Evolutionary conservation across 2,329 filamentous ascomycete species (phyloP).

Genomic region (Ploettnerulaceae sp.): DNA sequence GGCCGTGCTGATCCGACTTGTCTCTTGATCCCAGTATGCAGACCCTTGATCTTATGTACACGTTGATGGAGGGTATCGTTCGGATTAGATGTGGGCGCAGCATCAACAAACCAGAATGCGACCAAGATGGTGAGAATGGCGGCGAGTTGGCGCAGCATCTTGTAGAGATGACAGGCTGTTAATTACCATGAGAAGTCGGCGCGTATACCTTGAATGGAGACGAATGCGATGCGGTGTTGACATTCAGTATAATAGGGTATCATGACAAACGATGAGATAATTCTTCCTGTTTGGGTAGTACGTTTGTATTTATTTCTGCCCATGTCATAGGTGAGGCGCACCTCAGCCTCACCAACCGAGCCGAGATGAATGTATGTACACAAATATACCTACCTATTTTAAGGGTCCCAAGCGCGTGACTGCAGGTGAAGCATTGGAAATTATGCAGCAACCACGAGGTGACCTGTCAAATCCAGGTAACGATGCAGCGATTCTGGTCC

Average conservation of each 20-base stretch:
- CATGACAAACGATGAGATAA: neutral
- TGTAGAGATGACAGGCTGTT: neutral
- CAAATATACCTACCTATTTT: neutral
- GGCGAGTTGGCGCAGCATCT: conserved; percentile 5
- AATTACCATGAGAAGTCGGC: neutral
- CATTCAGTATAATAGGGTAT: neutral
- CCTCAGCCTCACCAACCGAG: conserved; percentile 8
- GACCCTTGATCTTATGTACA: conserved; percentile 14
- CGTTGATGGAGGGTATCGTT: neutral
- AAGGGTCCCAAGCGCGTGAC: neutral
- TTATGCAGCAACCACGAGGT: conserved; percentile 5
- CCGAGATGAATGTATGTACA: too few relatives aligned
- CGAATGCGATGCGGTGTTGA: neutral
- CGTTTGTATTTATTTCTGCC: conserved; percentile 1
- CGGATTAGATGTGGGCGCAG: neutral
- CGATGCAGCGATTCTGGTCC: neutral
- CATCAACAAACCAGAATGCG: neutral
- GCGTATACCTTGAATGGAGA: neutral
- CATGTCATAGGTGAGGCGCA: neutral
- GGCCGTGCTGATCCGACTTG: conserved; percentile 20
- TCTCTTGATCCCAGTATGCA: conserved; percentile 19
- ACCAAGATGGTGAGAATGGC: neutral
- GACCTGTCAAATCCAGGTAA: neutral
- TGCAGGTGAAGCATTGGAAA: neutral
- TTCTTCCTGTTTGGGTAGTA: neutral